phyloP scores from a whole-genome alignment of 2,329 filamentous ascomycete species.

The Hymenoscyphus scutula region DNA sequence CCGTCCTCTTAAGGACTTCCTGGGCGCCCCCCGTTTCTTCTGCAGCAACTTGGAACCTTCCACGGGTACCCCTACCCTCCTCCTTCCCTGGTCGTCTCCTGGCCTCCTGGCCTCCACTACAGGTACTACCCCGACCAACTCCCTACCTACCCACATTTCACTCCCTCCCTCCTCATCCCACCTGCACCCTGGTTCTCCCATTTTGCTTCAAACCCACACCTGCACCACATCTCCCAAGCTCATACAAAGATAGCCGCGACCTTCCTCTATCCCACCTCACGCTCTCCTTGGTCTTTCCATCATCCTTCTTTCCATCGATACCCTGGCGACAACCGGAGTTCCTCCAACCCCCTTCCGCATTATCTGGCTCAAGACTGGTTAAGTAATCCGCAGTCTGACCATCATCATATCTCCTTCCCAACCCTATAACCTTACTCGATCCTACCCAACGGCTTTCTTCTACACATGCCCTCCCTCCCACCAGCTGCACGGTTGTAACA shows the following conservation, averaged over 20 bases:
- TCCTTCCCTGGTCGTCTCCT: neutral
- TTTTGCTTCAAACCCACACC: neutral
- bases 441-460: slow-evolving; percentile 5
- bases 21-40: neutral
- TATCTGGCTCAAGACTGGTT: slow-evolving; percentile 13
- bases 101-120: neutral
- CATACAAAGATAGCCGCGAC: slow-evolving; percentile 6
- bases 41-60: neutral
- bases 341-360: slow-evolving; percentile 21
- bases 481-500: slow-evolving; percentile 23
- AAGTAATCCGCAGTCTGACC: neutral
- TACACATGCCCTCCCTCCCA: slow-evolving; percentile 21
- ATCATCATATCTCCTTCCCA: neutral
- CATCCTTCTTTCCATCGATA: slow-evolving; percentile 16
- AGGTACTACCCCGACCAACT: slow-evolving; percentile 2
- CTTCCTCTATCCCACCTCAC: neutral
- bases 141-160: neutral
- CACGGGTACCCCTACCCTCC: neutral
- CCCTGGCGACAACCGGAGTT: slow-evolving; percentile 18
- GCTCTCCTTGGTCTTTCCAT: neutral
- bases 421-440: neutral
- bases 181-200: neutral
- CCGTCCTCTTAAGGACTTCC: neutral
- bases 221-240: neutral
- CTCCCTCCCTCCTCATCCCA: neutral